Conservation (phyloP, 805 yeast genomes). For the Ogataea nitratoaversa region DNA sequence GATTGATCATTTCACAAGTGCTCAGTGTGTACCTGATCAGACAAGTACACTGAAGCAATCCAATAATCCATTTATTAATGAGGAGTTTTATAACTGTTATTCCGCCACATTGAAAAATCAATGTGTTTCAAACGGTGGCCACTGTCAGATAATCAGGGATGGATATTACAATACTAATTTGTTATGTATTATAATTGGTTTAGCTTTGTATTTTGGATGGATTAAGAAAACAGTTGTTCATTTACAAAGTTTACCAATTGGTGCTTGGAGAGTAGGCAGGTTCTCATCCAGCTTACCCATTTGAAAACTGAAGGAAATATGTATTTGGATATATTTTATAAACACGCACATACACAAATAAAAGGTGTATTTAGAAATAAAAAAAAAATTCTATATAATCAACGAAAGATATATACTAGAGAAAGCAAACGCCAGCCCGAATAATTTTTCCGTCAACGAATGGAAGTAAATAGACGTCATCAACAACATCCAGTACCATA, state of each 20-base stretch:
- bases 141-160: constrained; percentile 52
- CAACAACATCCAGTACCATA: constrained; percentile 87
- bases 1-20: constrained; percentile 73
- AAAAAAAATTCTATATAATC: not conserved
- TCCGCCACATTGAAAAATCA: constrained; percentile 34
- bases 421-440: constrained; percentile 65
- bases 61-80: constrained; percentile 21
- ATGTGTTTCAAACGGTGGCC: constrained; percentile 56
- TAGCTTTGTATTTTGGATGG: constrained; percentile 59
- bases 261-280: constrained; percentile 66
- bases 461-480: constrained; percentile 86
- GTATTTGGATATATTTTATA: no score
- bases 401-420: constrained; percentile 35
- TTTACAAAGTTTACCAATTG: constrained; percentile 67
- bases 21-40: constrained; percentile 46
- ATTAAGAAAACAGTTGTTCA: constrained; percentile 56
- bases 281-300: constrained; percentile 8
- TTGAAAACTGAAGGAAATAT: not conserved
- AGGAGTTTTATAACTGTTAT: constrained; percentile 29
- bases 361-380: no score
- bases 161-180: constrained; percentile 82
- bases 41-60: constrained; percentile 2
- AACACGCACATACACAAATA: no score
- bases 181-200: constrained; percentile 66
- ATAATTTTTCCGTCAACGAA: constrained; percentile 66